These are phyloP conservation scores for Xylaria polymorpha DNA, from an alignment of 2,329 filamentous ascomycete genomes.

Conservation along the genomic window DNA sequence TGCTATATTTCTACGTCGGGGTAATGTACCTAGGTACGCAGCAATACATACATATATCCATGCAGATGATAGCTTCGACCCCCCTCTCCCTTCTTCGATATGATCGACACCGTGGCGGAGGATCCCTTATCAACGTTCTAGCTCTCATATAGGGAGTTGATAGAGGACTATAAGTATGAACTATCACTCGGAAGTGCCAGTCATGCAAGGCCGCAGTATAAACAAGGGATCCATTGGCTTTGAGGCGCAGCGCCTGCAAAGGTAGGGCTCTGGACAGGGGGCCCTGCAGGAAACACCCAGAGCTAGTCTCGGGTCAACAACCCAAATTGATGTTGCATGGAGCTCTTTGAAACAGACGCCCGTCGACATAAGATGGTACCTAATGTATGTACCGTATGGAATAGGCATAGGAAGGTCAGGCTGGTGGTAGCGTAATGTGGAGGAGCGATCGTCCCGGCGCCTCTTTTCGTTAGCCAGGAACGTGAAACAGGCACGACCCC, in stretches of 20 bases:
- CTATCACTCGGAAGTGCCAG: not conserved
- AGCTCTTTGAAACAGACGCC: constrained; percentile 44
- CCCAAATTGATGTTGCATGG: constrained; percentile 34
- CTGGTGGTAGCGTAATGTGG: constrained; percentile 21
- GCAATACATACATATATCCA: not conserved
- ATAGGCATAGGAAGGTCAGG: constrained; percentile 4
- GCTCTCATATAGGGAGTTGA: not conserved
- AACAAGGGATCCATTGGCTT: constrained; percentile 26
- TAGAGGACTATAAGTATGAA: not conserved
- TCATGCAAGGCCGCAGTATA: constrained; percentile 3
- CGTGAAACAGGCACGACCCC: constrained; percentile 46
- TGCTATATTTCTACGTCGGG: not conserved
- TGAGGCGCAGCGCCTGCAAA: constrained; percentile 29
- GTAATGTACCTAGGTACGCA: no score
- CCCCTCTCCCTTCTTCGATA: not conserved
- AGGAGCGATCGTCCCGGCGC: constrained; percentile 32
- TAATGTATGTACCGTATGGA: constrained; percentile 28
- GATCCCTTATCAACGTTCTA: not conserved
- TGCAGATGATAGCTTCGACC: not conserved
- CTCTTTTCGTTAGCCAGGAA: constrained; percentile 42
- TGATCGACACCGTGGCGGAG: not conserved
- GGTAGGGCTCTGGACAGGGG: constrained; percentile 9
- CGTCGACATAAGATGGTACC: constrained; percentile 34
- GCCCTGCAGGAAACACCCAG: constrained; percentile 29
- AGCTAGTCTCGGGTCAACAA: constrained; percentile 35